Percentiles rank a stretch among this genome's conserved stretches.
These are phyloP conservation scores for Linnemannia schmuckeri DNA, from an alignment of 192 early-diverging fungal species.

Conservation along the genomic window DNA sequence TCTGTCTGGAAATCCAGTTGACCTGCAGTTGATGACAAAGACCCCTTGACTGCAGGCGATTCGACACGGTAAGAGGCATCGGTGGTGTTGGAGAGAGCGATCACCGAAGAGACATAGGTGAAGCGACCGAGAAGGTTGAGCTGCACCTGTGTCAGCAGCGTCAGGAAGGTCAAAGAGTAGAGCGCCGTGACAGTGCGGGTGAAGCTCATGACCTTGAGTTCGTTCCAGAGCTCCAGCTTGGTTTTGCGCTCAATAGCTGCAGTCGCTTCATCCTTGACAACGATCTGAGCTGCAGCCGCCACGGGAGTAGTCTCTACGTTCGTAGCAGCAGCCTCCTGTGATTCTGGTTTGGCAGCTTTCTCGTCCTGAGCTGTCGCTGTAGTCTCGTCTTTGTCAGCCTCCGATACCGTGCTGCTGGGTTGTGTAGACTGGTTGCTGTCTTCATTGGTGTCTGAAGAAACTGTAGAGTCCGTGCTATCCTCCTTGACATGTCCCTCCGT, in stretches of 20 bases:
- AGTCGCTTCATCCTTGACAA: constrained; percentile 19
- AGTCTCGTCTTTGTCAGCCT: constrained; percentile 6
- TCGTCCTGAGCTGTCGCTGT: background rate
- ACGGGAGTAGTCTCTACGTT: background rate
- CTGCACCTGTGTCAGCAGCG: constrained; percentile 87
- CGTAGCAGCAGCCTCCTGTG: background rate
- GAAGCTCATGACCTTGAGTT: constrained; percentile 92
- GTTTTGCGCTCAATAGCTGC: constrained; percentile 56
- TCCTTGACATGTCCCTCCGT: constrained; percentile 2
- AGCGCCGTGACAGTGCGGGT: constrained; percentile 87
- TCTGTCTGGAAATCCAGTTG: constrained; percentile 71
- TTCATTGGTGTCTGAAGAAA: background rate
- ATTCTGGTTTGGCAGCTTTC: constrained; percentile 10
- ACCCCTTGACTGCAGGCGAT: constrained; percentile 35
- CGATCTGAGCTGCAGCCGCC: background rate
- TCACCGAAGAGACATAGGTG: constrained; percentile 86
- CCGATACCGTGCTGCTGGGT: background rate
- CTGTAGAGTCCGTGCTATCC: background rate
- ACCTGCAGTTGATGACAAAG: constrained; percentile 42
- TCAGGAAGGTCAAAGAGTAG: constrained; percentile 90
- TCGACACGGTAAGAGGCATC: constrained; percentile 63
- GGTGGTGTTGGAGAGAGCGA: constrained; percentile 63
- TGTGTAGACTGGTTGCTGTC: constrained; percentile 4
- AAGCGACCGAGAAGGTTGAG: constrained; percentile 92
- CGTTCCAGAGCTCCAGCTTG: constrained; percentile 87